Percentiles rank a stretch among this genome's conserved stretches.
Evolutionary conservation across 352 stramenopile species (phyloP).

Genomic region (Phytophthora podocarpi): DNA sequence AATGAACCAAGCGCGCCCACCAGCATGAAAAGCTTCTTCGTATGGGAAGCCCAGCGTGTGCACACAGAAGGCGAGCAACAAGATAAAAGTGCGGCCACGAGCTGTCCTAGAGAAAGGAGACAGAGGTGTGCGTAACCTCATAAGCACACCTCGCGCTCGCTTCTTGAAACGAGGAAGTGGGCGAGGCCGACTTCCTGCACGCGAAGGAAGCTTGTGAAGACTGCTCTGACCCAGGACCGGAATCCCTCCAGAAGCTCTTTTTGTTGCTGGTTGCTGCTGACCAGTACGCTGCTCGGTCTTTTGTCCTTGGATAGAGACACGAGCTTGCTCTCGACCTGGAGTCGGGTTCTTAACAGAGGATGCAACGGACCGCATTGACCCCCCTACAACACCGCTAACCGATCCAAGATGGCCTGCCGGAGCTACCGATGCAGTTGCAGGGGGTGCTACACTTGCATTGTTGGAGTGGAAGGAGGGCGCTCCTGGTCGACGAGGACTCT

Average conservation of each 20-base stretch:
- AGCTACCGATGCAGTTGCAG: conserved; percentile 6
- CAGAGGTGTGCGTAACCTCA: conserved; percentile 3
- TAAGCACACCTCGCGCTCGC: conserved; percentile 2
- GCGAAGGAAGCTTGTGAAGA: conserved; percentile 15
- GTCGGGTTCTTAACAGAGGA: not conserved
- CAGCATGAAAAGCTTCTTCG: conserved; percentile 36
- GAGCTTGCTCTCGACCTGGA: conserved; percentile 15
- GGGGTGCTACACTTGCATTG: not conserved
- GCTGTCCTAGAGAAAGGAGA: conserved; percentile 29
- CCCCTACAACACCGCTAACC: not conserved
- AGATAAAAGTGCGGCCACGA: conserved; percentile 22
- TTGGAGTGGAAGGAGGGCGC: conserved; percentile 20
- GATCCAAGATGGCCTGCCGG: conserved; percentile 6
- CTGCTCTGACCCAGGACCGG: conserved; percentile 7
- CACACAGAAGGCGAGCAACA: conserved; percentile 27
- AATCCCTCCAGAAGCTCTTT: conserved; percentile 5
- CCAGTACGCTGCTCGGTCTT: conserved; percentile 7
- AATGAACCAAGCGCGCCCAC: conserved; percentile 3
- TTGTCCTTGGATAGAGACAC: not conserved
- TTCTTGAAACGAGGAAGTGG: conserved; percentile 25
- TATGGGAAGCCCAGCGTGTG: conserved; percentile 44
- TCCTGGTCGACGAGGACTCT: conserved; percentile 22
- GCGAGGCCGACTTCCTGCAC: conserved; percentile 14
- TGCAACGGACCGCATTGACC: conserved; percentile 6
- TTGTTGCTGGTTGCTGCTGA: not conserved